phyloP scores from a whole-genome alignment of 208 protist genomes.

The Trypanosoma caninum region DNA sequence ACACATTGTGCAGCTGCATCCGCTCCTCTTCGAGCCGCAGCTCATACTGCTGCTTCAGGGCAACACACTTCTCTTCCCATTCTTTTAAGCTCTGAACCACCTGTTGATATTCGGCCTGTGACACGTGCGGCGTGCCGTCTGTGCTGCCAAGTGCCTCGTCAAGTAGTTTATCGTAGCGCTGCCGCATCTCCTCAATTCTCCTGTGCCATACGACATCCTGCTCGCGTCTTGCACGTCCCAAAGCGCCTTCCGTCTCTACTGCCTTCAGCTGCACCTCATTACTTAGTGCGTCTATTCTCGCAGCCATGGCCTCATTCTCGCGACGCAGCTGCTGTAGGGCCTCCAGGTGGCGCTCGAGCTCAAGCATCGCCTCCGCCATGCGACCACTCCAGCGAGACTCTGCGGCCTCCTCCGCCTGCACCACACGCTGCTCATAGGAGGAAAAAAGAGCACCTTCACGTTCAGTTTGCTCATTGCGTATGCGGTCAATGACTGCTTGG shows the following conservation, averaged over 20 bases:
- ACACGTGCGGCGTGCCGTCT: slow-evolving; percentile 1
- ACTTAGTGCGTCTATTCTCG: slow-evolving; percentile 14
- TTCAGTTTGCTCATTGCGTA: slow-evolving; percentile 15
- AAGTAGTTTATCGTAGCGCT: slow-evolving; percentile 31
- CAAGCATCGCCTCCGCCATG: slow-evolving; percentile 19
- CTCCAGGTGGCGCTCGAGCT: slow-evolving; percentile 16
- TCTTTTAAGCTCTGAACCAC: slow-evolving; percentile 12
- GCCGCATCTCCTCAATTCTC: slow-evolving; percentile 25
- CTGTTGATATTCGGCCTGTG: slow-evolving; percentile 26
- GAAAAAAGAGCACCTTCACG: slow-evolving; percentile 21
- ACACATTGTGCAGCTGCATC: slow-evolving; percentile 4
- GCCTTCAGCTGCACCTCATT: slow-evolving; percentile 4
- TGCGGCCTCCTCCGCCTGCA: slow-evolving; percentile 25
- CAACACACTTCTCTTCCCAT: slow-evolving; percentile 32
- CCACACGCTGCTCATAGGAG: slow-evolving; percentile 20
- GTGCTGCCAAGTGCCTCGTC: slow-evolving; percentile 21
- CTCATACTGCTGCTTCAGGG: slow-evolving; percentile 18
- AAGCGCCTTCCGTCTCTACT: slow-evolving; percentile 10
- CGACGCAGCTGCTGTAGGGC: slow-evolving; percentile 17
- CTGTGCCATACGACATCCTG: slow-evolving; percentile 31
- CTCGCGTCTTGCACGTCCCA: slow-evolving; percentile 14
- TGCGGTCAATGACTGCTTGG: slow-evolving; percentile 10
- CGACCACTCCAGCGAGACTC: slow-evolving; percentile 23
- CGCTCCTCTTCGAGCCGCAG: slow-evolving; percentile 13
- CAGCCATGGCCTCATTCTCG: slow-evolving; percentile 20